Base-by-base conservation (phyloP, 169 alveolate species). In the Cryptosporidium bovis region DNA sequence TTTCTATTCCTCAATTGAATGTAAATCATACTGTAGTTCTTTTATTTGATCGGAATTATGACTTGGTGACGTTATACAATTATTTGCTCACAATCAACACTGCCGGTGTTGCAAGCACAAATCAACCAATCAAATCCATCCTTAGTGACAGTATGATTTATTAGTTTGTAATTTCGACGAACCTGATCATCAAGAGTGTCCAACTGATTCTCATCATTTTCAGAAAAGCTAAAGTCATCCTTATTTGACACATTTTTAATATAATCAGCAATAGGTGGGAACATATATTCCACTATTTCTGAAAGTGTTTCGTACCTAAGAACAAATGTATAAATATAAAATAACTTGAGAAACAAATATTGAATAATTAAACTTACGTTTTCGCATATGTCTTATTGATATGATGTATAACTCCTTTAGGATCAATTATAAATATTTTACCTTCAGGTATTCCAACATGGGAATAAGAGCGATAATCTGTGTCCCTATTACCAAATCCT, bases 401-500 rank as follows among this genome's bases (percentile, higher is more conserved):
- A 71, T 94, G 97, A 83, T 91, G 94, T 20, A 96, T 94, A 16
- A 92, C 92, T 31, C 98, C 98, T 15, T 93, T 91, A 5, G 97
- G 92, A 91, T 96, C 96, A 58, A 96, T 95, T 40, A 95, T 95
- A 89, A 96, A 96, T 24, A 96, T 96, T 36, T 95, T 94, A 27
- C 95, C 96, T 83, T 95, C 97, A 2, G 98, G 97, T 16, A 96
- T 94, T 3, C 98, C 98, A 36, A 95, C 98, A 34, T 96, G 95
- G 53, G 94, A 93, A 82, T 96, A 96, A 20, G 97, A 96, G 58
- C 98, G 91, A 83, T 94, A 96, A 82, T 95, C 98, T 40, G 98
- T 94, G 56, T 97, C 99, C 71, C 98, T 95, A 92, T 98, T 98
- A 18, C 99, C 99, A 93, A 98, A 98, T 7, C 99, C 99, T 16